These are phyloP conservation scores for Beauveria rudraprayagi DNA, from an alignment of 2,329 filamentous ascomycete species.

Conservation along the genomic window DNA sequence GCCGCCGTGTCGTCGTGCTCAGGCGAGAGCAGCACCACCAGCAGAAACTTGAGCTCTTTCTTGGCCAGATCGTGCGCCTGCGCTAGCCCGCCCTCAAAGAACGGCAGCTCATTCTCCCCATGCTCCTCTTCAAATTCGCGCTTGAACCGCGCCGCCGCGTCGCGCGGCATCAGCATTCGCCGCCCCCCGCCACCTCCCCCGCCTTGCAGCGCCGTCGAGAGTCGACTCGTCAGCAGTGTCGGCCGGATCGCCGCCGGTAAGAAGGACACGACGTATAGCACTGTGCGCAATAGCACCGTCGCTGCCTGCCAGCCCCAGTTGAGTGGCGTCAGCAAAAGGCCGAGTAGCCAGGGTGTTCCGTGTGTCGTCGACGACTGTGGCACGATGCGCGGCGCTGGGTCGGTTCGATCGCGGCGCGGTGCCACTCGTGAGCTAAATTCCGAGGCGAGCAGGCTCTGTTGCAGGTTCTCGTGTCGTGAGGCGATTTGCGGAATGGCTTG, in stretches of 20 bases:
- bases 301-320: slow-evolving; percentile 67
- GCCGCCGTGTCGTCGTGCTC: slow-evolving; percentile 87
- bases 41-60: slow-evolving; percentile 79
- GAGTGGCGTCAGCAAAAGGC: slow-evolving; percentile 74
- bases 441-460: slow-evolving; percentile 44
- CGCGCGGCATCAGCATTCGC: slow-evolving; percentile 70
- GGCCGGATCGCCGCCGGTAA: slow-evolving; percentile 59
- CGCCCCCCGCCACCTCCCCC: slow-evolving; percentile 61
- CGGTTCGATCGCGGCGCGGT: slow-evolving; percentile 29
- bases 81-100: slow-evolving; percentile 83
- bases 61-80: slow-evolving; percentile 87
- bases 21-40: slow-evolving; percentile 82
- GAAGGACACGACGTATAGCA: slow-evolving; percentile 74
- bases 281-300: slow-evolving; percentile 59
- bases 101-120: slow-evolving; percentile 62
- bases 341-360: slow-evolving; percentile 66
- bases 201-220: slow-evolving; percentile 45
- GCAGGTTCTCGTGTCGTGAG: slow-evolving; percentile 65
- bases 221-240: slow-evolving; percentile 44
- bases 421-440: slow-evolving; percentile 17
- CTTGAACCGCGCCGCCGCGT: slow-evolving; percentile 81
- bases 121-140: slow-evolving; percentile 95
- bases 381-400: slow-evolving; percentile 78
- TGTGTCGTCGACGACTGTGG: slow-evolving; percentile 64
- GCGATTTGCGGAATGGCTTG: slow-evolving; percentile 55